Base-by-base conservation (phyloP, 371 early-diverging fungal species). In the Cokeromyces recurvatus region DNA sequence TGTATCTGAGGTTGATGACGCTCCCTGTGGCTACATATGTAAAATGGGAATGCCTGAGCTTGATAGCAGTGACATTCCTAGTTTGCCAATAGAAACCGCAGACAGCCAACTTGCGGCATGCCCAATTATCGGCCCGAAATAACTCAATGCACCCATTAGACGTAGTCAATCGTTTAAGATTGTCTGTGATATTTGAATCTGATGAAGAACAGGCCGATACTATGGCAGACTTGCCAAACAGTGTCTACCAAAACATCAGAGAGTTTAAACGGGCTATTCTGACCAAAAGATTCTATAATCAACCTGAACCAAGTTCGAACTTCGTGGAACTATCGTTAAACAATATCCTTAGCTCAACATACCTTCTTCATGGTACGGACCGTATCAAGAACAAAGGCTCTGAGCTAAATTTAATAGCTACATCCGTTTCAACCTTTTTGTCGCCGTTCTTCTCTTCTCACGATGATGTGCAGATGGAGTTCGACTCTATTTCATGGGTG, bases 1-100 rank as follows among this genome's bases (percentile, higher is more conserved):
- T 19, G 1, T 16, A 19, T 3, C 15, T 27, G 43, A 42, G 29
- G 12, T 42, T 42, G 27, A 8, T 42, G 43, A 42, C 15, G 43
- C 43, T 42, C 43, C 43, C 17, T 42, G 43, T 16, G 29, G 43
- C 17, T 42, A 42, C 31, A 29, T 27, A n/a, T 42, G 43, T 15
- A 42, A 42, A 16, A 42, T 42, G 43, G 43, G 43, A 16, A 42
- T 42, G 43, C 43, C 25, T 42, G 43, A 42, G 29, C 17, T 42
- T 42, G 29, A 42, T 27, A 29, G 15, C 29, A 29, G 17, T 17
- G 29, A 42, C 17, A 42, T 42, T 42, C 31, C 43, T n/a, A 42
- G 17, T 11, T 11, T 17, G 1, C 43, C 43, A 19, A 4, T 42
- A 24, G 43, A 42, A 29, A 42, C 29, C 4, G 31, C 17, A 15